Evolutionary conservation across 176 grass and related monocot species (phyloP), one percentile per base, ranked within the genome.

Genomic region (Eragrostis curvula): DNA sequence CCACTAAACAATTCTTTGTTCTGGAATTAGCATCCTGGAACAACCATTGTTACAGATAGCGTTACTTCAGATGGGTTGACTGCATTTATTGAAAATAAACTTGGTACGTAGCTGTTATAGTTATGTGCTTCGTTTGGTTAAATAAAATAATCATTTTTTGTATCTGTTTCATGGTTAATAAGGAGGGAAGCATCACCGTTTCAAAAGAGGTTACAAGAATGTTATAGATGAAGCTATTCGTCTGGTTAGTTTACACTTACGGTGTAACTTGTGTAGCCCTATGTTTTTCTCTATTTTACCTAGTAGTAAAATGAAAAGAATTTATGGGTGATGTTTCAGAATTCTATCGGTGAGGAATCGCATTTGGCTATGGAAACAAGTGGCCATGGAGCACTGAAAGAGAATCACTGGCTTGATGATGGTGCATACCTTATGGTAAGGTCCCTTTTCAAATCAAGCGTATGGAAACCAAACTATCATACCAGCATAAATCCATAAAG

Each of bases 311-410:
- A 75, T 42, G 23, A 45, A 43, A 80, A 18, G 66, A 76, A 68
- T 74, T 81, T 68, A 66, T 75, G 29, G 2, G 25, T 52, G 79
- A 60, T 62, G 23, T 85, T 85, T 78, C 68, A 98, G 96, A 98
- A 95, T 89, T 91, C 96, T 84, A 77, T 86, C 85, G 90, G 93
- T 49, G 87, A 95, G 77, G 93, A 98, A 69, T 98, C 96, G 24
- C 90, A 98, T 86, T 85, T 98, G 50, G 96, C 96, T 12, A 98
- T 98, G 60, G 96, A 95, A 98, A 98, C 96, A 81, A 98, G 96
- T 85, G 92, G 96, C 18, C 96, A 98, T 93, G 96, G 96, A 86
- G 96, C 96, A 79, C 82, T 98, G 46, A 95, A 90, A 87, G 96
- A 95, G 83, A 98, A 95, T 79, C 86, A 87, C 82, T 98, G 96